Conservation (phyloP, 2,329 filamentous ascomycete genomes). For the Sarocladiaceae sp. region DNA sequence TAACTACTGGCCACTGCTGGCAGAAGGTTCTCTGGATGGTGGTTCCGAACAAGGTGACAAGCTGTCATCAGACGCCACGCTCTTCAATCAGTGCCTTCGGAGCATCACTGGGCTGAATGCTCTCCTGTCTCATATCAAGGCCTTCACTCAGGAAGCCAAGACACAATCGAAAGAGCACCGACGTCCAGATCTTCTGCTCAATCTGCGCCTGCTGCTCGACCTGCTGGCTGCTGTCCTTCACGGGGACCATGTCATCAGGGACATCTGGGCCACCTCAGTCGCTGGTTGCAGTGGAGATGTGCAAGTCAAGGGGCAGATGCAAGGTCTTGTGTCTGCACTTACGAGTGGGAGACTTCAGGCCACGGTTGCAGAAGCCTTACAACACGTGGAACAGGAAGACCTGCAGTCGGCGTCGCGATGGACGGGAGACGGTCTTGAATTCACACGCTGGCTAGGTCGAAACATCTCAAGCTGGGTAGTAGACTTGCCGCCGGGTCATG, state of each 20-base stretch:
- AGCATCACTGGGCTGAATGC: constrained; percentile 75
- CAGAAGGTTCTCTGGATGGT: constrained; percentile 30
- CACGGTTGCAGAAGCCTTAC: constrained; percentile 47
- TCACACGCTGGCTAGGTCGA: constrained; percentile 63
- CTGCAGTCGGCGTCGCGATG: constrained; percentile 35
- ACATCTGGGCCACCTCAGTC: constrained; percentile 32
- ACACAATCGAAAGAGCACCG: constrained; percentile 24
- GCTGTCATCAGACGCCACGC: constrained; percentile 16
- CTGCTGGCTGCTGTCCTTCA: constrained; percentile 36
- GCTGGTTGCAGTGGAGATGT: constrained; percentile 15
- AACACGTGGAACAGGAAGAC: not conserved
- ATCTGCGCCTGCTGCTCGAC: constrained; percentile 37
- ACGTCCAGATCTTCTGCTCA: constrained; percentile 36
- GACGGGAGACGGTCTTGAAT: constrained; percentile 58
- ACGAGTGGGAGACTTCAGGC: constrained; percentile 45
- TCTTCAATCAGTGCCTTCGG: constrained; percentile 59
- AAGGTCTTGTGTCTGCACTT: constrained; percentile 36
- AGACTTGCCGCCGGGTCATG: constrained; percentile 18
- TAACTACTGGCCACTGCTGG: constrained; percentile 70
- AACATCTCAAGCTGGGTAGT: constrained; percentile 48
- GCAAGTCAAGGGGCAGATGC: constrained; percentile 25
- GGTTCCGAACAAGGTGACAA: not conserved
- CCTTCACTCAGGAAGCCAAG: constrained; percentile 48
- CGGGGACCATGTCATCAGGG: constrained; percentile 27
- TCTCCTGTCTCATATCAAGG: constrained; percentile 62